phyloP scores from a whole-genome alignment of 306 rosid genomes.

The Neltuma alba region DNA sequence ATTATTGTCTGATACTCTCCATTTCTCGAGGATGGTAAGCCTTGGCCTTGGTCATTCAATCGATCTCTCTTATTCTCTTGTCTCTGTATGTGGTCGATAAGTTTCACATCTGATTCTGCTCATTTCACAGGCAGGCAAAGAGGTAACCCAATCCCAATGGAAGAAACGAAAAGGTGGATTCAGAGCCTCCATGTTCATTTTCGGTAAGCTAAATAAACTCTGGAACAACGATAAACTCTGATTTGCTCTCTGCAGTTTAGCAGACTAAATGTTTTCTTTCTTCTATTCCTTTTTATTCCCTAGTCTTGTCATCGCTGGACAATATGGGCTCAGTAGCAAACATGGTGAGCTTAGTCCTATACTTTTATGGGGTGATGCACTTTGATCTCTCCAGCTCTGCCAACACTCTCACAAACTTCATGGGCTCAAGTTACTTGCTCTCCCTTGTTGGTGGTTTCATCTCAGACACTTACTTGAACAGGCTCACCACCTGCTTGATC shows the following conservation, averaged over 20 bases:
- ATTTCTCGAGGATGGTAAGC: slow-evolving; percentile 48
- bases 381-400: slow-evolving; percentile 68
- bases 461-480: slow-evolving; percentile 73
- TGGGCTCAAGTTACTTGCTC: slow-evolving; percentile 82
- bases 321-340: slow-evolving; percentile 85
- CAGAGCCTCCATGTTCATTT: slow-evolving; percentile 69
- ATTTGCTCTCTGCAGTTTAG: not conserved
- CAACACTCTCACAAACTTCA: slow-evolving; percentile 80
- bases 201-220: slow-evolving; percentile 44
- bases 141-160: slow-evolving; percentile 42
- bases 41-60: not conserved
- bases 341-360: slow-evolving; percentile 76
- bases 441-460: slow-evolving; percentile 83
- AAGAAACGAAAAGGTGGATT: slow-evolving; percentile 68
- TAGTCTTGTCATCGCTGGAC: slow-evolving; percentile 71
- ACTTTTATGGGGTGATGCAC: slow-evolving; percentile 65
- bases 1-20: slow-evolving; percentile 33
- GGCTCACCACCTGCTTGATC: slow-evolving; percentile 66
- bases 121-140: slow-evolving; percentile 40
- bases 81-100: not conserved
- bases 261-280: not conserved
- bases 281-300: not conserved
- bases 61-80: not conserved
- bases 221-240: not conserved
- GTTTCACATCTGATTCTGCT: slow-evolving; percentile 29